Percentiles rank a stretch among this genome's conserved stretches.
Evolutionary conservation across 345 rosid species (phyloP).

Genomic region (Limnanthes douglasii): DNA sequence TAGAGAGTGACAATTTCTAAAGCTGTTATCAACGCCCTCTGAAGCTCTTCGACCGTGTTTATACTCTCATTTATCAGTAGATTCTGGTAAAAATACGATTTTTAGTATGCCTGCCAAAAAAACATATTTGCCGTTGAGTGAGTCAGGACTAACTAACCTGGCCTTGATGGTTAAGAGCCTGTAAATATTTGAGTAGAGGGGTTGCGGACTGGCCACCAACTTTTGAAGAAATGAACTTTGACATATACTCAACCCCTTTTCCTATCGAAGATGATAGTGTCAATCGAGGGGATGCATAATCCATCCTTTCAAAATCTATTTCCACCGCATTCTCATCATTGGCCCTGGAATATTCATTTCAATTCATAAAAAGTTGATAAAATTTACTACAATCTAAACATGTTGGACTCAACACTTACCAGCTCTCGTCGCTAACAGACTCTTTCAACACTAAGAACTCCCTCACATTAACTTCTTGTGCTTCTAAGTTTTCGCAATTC

Average conservation of each 20-base stretch:
- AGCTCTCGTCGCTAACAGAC: slow-evolving; percentile 45
- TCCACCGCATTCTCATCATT: slow-evolving; percentile 68
- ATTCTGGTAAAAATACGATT: slow-evolving; percentile 32
- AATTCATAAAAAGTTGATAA: not conserved
- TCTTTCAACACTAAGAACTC: slow-evolving; percentile 81
- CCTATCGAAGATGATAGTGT: slow-evolving; percentile 73
- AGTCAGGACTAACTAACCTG: too few relatives aligned
- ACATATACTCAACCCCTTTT: slow-evolving; percentile 48
- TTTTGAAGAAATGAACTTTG: slow-evolving; percentile 51
- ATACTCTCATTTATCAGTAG: slow-evolving; percentile 56
- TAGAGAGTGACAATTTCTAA: slow-evolving; percentile 25
- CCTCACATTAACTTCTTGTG: slow-evolving; percentile 32
- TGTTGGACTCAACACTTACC: slow-evolving; percentile 25
- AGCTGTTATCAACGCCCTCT: slow-evolving; percentile 38
- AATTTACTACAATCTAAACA: not conserved
- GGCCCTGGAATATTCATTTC: slow-evolving; percentile 41
- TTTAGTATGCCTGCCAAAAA: not conserved
- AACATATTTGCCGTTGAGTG: too few relatives aligned
- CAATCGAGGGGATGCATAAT: slow-evolving; percentile 47
- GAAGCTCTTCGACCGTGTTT: slow-evolving; percentile 47
- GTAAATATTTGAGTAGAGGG: slow-evolving; percentile 46
- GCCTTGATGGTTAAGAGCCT: slow-evolving; percentile 51
- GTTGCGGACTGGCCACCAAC: slow-evolving; percentile 23
- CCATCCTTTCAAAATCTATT: slow-evolving; percentile 72
- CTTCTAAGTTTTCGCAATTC: slow-evolving; percentile 36